Percentiles rank a stretch among this genome's conserved stretches.
Conservation (phyloP, 768 basidiomycete species). For the Gymnopilus dilepis region DNA sequence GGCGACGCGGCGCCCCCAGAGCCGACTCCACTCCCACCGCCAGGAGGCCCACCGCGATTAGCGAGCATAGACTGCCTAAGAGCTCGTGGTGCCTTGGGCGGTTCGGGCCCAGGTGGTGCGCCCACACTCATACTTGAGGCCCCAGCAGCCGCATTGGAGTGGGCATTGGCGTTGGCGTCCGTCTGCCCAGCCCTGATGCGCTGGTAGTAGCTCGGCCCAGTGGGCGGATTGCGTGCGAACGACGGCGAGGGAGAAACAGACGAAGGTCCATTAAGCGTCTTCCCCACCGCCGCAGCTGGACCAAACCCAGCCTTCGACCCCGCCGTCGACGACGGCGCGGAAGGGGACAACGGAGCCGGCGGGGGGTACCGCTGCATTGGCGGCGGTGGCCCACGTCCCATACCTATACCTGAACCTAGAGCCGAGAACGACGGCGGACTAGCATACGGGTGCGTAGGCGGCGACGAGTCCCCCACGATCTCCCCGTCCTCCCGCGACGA, state of each 20-base stretch:
- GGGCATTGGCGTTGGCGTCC: neutral
- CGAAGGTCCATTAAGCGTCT: neutral
- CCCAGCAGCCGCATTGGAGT: neutral
- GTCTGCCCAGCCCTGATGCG: neutral
- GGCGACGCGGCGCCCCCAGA: neutral
- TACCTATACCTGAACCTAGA: too few species aligned
- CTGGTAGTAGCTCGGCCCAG: neutral
- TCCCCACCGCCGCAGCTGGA: neutral
- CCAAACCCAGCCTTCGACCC: neutral
- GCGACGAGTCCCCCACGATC: neutral
- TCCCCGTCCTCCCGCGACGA: neutral
- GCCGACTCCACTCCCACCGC: neutral
- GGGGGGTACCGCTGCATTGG: too few species aligned
- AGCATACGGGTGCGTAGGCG: neutral
- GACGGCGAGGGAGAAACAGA: neutral
- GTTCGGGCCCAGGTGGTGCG: conserved; percentile 8
- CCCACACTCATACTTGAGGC: neutral
- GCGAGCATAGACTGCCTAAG: conserved; percentile 12
- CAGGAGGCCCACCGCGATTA: neutral
- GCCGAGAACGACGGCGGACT: too few species aligned
- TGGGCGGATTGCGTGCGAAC: neutral
- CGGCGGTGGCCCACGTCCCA: too few species aligned
- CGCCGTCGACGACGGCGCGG: neutral
- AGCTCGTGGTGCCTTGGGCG: conserved; percentile 19
- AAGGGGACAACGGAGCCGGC: neutral